These are phyloP conservation scores for Purpureocillium takamizusanense DNA, from an alignment of 2,329 filamentous ascomycete species.

Conservation along the genomic window DNA sequence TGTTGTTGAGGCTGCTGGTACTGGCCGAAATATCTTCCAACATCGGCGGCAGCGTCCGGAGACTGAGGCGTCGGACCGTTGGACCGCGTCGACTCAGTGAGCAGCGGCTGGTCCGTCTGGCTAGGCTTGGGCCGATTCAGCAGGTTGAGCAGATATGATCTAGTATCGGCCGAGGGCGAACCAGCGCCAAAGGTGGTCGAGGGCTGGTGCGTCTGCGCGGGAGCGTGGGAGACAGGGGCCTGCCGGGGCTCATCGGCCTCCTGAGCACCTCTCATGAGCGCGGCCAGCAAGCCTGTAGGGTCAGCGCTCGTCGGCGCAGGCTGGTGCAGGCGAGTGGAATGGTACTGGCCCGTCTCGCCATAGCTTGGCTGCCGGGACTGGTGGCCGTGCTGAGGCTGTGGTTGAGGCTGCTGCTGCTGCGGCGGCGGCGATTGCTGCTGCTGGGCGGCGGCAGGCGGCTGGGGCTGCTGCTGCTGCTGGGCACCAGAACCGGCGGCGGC, in stretches of 20 bases:
- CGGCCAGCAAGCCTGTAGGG: constrained; percentile 48
- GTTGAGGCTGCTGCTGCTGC: constrained; percentile 17
- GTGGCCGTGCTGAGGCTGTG: constrained; percentile 8
- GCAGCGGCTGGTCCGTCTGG: constrained; percentile 40
- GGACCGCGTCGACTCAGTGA: constrained; percentile 33
- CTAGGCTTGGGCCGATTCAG: constrained; percentile 69
- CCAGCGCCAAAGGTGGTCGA: constrained; percentile 17
- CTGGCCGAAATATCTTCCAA: constrained; percentile 17
- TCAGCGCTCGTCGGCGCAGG: constrained; percentile 48
- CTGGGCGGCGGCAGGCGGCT: constrained; percentile 9
- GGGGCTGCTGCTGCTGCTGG: constrained; percentile 14
- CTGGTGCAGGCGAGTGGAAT: constrained; percentile 39
- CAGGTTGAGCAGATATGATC: constrained; percentile 77
- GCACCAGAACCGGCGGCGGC: constrained; percentile 8
- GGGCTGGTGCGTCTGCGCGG: constrained; percentile 12
- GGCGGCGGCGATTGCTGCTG: constrained; percentile 10
- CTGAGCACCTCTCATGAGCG: constrained; percentile 49
- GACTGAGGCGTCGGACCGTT: constrained; percentile 37
- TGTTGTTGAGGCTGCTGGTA: constrained; percentile 16
- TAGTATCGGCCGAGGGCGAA: constrained; percentile 58
- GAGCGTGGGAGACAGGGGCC: constrained; percentile 10
- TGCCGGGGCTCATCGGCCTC: constrained; percentile 33
- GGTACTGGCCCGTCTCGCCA: constrained; percentile 9
- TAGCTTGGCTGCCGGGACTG: constrained; percentile 11
- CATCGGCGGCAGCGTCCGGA: constrained; percentile 20